Evolutionary conservation across 345 rosid genomes (phyloP).

Genomic region (Leavenworthia alabamica): DNA sequence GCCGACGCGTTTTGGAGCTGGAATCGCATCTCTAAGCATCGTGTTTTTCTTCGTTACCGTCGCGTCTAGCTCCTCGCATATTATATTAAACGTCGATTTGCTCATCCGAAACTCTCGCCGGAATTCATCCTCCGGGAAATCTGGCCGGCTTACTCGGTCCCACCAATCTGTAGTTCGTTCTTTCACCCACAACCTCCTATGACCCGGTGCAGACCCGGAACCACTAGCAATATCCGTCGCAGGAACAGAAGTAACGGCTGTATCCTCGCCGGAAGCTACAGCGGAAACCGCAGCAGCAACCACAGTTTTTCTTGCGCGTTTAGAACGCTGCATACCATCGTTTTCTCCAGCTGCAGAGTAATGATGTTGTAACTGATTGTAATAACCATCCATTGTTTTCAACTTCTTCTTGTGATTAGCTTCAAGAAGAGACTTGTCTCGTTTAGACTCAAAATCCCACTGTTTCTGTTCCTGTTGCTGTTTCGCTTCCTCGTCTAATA

Average conservation of each 20-base stretch:
- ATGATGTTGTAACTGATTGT: conserved; percentile 35
- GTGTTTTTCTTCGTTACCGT: conserved; percentile 84
- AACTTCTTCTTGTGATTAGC: conserved; percentile 38
- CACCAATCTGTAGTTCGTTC: conserved; percentile 87
- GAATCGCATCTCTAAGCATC: conserved; percentile 77
- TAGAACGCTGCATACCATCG: conserved; percentile 29
- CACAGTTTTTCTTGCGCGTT: conserved; percentile 35
- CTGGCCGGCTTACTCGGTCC: conserved; percentile 56
- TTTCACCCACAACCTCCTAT: conserved; percentile 79
- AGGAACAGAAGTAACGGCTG: conserved; percentile 1
- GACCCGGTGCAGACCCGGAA: conserved; percentile 25
- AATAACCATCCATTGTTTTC: conserved; percentile 35
- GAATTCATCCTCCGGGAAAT: conserved; percentile 67
- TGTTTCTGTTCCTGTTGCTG: conserved; percentile 34
- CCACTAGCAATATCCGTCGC: conserved; percentile 19
- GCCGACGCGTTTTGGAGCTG: conserved; percentile 84
- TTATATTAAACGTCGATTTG: conserved; percentile 58
- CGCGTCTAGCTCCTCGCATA: conserved; percentile 64
- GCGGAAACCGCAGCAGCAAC: conserved; percentile 26
- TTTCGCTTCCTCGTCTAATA: conserved; percentile 59
- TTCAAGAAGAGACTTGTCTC: conserved; percentile 37
- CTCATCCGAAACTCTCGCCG: conserved; percentile 70
- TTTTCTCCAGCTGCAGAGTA: conserved; percentile 30
- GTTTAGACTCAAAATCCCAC: conserved; percentile 36
- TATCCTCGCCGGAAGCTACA: conserved; percentile 6